Evolutionary conservation across 805 yeast species (phyloP).

Genomic region (Maudiozyma barnettii): DNA sequence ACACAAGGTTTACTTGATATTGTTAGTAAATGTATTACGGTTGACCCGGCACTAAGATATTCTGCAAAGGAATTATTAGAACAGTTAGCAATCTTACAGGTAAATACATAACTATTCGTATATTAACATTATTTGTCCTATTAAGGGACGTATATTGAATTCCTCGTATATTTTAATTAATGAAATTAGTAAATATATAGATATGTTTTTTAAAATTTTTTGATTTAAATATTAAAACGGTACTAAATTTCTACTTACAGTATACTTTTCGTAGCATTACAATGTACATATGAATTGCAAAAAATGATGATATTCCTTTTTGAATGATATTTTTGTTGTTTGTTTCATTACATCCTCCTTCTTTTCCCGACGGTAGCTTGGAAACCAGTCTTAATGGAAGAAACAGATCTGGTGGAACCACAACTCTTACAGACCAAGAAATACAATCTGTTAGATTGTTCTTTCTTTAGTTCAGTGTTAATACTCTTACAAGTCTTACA

Average conservation of each 20-base stretch:
- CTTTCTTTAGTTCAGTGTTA: slow-evolving; percentile 93
- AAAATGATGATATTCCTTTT: slow-evolving; percentile 1
- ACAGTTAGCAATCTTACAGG: slow-evolving; percentile 25
- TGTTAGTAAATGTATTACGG: slow-evolving; percentile 50
- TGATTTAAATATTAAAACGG: neutral
- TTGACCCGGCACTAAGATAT: slow-evolving; percentile 58
- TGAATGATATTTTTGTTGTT: neutral
- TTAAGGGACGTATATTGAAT: neutral
- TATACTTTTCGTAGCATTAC: neutral
- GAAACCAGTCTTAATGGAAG: slow-evolving; percentile 98
- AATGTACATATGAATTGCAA: slow-evolving; percentile 5
- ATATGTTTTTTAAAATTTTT: neutral
- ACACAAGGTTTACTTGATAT: slow-evolving; percentile 46
- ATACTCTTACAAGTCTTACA: slow-evolving; percentile 98
- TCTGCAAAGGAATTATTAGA: slow-evolving; percentile 48
- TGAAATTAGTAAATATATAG: neutral
- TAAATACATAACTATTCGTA: neutral
- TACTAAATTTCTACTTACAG: neutral
- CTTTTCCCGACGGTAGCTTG: slow-evolving; percentile 94
- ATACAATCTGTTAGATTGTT: slow-evolving; percentile 90
- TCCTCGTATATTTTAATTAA: neutral
- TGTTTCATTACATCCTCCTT: slow-evolving; percentile 42
- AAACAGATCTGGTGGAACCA: slow-evolving; percentile 94
- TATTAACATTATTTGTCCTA: neutral
- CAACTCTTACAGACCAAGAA: slow-evolving; percentile 96